A percentile compares a stretch with the other conserved stretches of the same genome.
Conservation (phyloP, 257 asterid genomes). For the Scutellaria barbata region DNA sequence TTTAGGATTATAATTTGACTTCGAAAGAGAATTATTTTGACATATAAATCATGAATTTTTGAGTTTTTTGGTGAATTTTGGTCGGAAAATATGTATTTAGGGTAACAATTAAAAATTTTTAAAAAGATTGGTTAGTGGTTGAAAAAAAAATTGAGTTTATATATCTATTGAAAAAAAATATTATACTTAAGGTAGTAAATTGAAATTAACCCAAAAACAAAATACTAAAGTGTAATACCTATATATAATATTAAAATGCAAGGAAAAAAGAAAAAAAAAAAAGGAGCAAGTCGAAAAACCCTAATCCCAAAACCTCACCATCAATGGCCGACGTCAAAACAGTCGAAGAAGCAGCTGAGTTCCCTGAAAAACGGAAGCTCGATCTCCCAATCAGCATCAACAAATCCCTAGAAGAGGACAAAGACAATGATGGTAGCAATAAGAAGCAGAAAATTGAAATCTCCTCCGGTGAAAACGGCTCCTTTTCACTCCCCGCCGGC, state of each 20-base stretch:
- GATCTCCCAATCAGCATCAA: constrained; percentile 28
- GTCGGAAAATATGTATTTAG: too few relatives aligned
- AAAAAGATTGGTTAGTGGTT: too few relatives aligned
- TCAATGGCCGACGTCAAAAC: constrained; percentile 49
- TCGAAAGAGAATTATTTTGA: too few relatives aligned
- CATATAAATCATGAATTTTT: too few relatives aligned
- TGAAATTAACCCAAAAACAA: too few relatives aligned
- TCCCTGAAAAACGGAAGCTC: constrained; percentile 47
- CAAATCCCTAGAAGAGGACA: constrained; percentile 33
- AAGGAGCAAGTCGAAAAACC: constrained; percentile 36
- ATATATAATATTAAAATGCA: not conserved
- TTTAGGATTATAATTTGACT: too few relatives aligned
- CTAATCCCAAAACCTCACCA: constrained; percentile 42
- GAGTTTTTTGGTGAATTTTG: too few relatives aligned
- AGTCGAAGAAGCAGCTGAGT: constrained; percentile 39
- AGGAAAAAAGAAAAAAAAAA: not conserved
- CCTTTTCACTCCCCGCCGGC: constrained; percentile 26
- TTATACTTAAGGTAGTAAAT: too few relatives aligned
- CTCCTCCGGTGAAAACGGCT: constrained; percentile 36
- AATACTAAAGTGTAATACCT: not conserved
- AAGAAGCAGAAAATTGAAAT: constrained; percentile 47
- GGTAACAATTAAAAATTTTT: too few relatives aligned
- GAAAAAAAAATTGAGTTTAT: too few relatives aligned
- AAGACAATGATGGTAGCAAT: constrained; percentile 28
- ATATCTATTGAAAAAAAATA: too few relatives aligned